Conservation (phyloP, 2,329 filamentous ascomycete genomes). For the Apiospora saccharicola region DNA sequence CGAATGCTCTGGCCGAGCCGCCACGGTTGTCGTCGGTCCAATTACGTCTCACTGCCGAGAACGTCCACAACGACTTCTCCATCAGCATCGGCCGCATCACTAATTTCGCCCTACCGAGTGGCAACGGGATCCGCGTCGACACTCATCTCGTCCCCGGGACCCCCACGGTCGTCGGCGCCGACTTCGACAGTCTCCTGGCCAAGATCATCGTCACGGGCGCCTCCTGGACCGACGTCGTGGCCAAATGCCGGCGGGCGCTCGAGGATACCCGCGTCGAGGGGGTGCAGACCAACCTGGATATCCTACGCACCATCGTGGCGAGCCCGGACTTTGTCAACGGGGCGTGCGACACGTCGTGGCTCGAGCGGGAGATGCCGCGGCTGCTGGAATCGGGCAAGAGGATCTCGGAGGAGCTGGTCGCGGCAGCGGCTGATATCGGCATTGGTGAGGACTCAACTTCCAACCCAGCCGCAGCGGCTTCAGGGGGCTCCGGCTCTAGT, state of each 20-base stretch:
- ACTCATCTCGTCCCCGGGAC: constrained; percentile 56
- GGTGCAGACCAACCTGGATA: constrained; percentile 63
- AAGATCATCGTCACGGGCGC: constrained; percentile 65
- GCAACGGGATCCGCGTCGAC: constrained; percentile 65
- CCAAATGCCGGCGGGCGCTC: constrained; percentile 62
- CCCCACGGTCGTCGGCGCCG: constrained; percentile 55
- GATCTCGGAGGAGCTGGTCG: background rate
- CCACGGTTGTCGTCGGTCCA: constrained; percentile 59
- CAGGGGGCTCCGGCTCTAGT: constrained; percentile 38
- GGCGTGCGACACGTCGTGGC: constrained; percentile 63
- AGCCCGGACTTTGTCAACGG: constrained; percentile 57
- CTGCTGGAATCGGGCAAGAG: constrained; percentile 37
- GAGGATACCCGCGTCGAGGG: constrained; percentile 62
- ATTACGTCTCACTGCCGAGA: constrained; percentile 64
- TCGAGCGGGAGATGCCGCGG: constrained; percentile 55
- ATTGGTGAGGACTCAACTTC: accelerated
- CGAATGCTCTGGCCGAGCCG: constrained; percentile 36
- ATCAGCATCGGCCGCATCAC: constrained; percentile 67
- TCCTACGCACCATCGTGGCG: constrained; percentile 61
- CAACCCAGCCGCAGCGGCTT: background rate
- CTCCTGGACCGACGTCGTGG: constrained; percentile 58
- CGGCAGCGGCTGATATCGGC: background rate
- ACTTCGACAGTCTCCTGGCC: constrained; percentile 66
- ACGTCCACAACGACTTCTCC: constrained; percentile 59
- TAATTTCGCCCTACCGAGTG: constrained; percentile 60